These are phyloP conservation scores for Cystobasidium ongulense DNA, from an alignment of 768 basidiomycete genomes.

Conservation along the genomic window DNA sequence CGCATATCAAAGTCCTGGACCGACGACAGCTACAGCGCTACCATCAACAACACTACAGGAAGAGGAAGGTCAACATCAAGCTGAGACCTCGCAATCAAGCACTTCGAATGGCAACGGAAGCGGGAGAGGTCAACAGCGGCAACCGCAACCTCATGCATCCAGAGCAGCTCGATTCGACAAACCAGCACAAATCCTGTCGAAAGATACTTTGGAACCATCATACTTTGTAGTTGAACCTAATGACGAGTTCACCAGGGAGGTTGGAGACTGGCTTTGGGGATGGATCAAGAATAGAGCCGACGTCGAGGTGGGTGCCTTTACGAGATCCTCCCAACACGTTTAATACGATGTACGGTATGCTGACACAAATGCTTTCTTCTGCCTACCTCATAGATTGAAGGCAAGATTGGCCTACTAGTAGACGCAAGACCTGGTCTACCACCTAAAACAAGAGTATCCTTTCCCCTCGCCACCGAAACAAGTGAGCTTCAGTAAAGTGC, in stretches of 20 bases:
- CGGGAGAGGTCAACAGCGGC: neutral
- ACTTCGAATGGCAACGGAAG: neutral
- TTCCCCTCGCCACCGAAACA: constrained; percentile 74
- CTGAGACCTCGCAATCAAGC: neutral
- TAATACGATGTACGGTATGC: neutral
- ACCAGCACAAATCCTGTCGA: neutral
- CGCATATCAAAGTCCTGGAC: neutral
- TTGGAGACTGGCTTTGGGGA: constrained; percentile 73
- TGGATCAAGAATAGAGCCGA: constrained; percentile 48
- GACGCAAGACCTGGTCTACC: constrained; percentile 46
- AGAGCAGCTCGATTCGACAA: neutral
- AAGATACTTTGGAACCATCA: constrained; percentile 48
- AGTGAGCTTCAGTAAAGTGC: constrained; percentile 53
- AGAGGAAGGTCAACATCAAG: no score
- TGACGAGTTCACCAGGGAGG: constrained; percentile 84
- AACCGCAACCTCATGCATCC: neutral
- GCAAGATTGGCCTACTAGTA: constrained; percentile 70
- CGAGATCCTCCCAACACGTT: no score
- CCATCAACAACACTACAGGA: neutral
- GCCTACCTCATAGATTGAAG: constrained; percentile 54
- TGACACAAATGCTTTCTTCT: neutral
- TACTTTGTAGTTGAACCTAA: constrained; percentile 82
- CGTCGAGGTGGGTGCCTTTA: constrained; percentile 54
- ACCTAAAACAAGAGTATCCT: constrained; percentile 53
- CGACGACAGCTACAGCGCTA: neutral